phyloP scores from a whole-genome alignment of 371 early-diverging fungal species.

The Zychaea mexicana region DNA sequence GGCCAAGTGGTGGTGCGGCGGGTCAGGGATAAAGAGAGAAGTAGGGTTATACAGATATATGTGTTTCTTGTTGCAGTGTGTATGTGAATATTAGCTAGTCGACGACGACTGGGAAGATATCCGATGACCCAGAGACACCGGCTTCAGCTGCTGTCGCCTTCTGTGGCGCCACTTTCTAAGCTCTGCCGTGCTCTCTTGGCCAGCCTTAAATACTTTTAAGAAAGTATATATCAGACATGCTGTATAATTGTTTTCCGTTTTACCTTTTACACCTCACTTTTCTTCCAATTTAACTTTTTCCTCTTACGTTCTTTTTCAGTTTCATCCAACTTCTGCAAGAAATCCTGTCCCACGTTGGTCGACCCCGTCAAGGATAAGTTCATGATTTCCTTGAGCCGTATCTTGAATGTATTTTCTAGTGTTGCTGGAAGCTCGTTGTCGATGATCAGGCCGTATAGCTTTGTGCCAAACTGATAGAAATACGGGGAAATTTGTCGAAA shows the following conservation, averaged over 20 bases:
- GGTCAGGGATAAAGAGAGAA: not conserved
- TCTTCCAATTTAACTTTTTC: not conserved
- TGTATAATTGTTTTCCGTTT: slow-evolving; percentile 5
- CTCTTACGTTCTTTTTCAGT: slow-evolving; percentile 51
- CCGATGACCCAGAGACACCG: slow-evolving; percentile 3
- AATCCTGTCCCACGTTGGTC: slow-evolving; percentile 28
- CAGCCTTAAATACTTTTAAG: slow-evolving; percentile 39
- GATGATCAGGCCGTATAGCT: slow-evolving; percentile 33
- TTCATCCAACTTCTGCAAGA: slow-evolving; percentile 46
- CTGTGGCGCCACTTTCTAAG: slow-evolving; percentile 34
- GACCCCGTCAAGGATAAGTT: slow-evolving; percentile 40
- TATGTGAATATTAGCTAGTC: not conserved
- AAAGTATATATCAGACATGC: not conserved
- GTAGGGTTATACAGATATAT: too few species aligned
- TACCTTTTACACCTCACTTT: slow-evolving; percentile 26
- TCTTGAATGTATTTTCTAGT: slow-evolving; percentile 40
- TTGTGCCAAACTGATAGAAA: slow-evolving; percentile 44
- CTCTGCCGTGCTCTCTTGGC: slow-evolving; percentile 33
- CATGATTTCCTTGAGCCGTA: slow-evolving; percentile 39
- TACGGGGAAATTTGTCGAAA: slow-evolving; percentile 41
- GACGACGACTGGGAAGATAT: not conserved
- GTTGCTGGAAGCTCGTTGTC: slow-evolving; percentile 30
- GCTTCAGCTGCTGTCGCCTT: slow-evolving; percentile 1
- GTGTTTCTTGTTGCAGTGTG: too few species aligned
- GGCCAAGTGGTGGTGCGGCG: too few species aligned